Evolutionary conservation across 805 yeast genomes (phyloP).

Genomic region (Hanseniaspora guilliermondii): DNA sequence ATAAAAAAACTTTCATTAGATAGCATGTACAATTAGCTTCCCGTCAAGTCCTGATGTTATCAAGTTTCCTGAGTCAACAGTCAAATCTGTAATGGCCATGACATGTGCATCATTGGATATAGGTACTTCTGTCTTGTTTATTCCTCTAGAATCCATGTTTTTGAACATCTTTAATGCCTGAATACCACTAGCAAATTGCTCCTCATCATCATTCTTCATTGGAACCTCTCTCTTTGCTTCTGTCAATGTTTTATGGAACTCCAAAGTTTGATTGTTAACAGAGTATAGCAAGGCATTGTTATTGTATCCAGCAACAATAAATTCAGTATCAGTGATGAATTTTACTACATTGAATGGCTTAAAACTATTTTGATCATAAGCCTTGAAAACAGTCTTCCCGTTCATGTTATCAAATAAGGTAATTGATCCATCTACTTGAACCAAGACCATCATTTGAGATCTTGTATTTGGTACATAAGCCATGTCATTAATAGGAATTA

Average conservation of each 20-base stretch:
- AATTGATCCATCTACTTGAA: conserved; percentile 14
- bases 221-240: conserved; percentile 1
- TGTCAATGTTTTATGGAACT: conserved; percentile 37
- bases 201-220: conserved; percentile 34
- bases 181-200: conserved; percentile 44
- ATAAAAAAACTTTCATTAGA: neutral
- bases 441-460: conserved; percentile 66
- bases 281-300: conserved; percentile 79
- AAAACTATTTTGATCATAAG: conserved; percentile 28
- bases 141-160: conserved; percentile 90
- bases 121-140: conserved; percentile 19
- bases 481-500: conserved; percentile 62
- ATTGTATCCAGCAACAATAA: conserved; percentile 84
- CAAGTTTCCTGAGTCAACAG: conserved; percentile 42
- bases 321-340: conserved; percentile 52
- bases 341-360: conserved; percentile 71
- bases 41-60: conserved; percentile 86
- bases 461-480: conserved; percentile 84
- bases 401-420: conserved; percentile 10
- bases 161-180: conserved; percentile 86
- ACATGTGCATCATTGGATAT: conserved; percentile 40
- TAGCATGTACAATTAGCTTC: conserved; percentile 26
- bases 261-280: conserved; percentile 57
- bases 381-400: conserved; percentile 15
- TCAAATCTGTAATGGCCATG: conserved; percentile 66